phyloP scores from a whole-genome alignment of 176 grass and related monocot species.

The Juncus effusus region DNA sequence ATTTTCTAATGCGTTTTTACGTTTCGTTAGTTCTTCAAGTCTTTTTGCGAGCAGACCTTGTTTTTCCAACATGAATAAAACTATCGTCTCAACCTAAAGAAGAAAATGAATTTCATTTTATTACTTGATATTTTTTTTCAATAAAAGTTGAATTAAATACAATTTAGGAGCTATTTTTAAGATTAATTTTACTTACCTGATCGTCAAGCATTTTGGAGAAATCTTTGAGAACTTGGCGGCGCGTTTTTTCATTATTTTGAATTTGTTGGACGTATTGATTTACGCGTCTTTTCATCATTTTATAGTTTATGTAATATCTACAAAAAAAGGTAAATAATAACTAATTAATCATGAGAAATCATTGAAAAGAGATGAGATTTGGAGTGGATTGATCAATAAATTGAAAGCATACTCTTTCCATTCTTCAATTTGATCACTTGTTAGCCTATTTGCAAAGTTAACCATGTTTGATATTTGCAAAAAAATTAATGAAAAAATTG shows the following conservation, averaged over 20 bases:
- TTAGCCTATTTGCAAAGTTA: slow-evolving; percentile 33
- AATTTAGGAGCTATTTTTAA: background rate
- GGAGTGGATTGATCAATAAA: background rate
- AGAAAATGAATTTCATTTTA: background rate
- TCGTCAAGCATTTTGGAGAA: slow-evolving; percentile 55
- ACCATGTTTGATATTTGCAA: slow-evolving; percentile 21
- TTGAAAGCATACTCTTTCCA: slow-evolving; percentile 33
- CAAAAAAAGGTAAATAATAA: background rate
- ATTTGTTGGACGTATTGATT: slow-evolving; percentile 48
- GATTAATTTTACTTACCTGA: slow-evolving; percentile 25
- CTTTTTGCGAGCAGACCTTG: slow-evolving; percentile 49
- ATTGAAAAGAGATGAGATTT: too few species aligned
- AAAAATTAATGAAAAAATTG: too few species aligned
- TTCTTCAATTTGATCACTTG: slow-evolving; percentile 35
- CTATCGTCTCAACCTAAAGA: slow-evolving; percentile 47
- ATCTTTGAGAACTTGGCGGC: slow-evolving; percentile 37
- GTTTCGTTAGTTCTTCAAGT: slow-evolving; percentile 37
- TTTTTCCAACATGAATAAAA: slow-evolving; percentile 53
- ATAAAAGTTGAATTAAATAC: background rate
- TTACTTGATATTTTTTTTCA: background rate
- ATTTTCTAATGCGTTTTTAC: slow-evolving; percentile 20
- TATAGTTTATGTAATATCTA: slow-evolving; percentile 58
- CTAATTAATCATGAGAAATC: too few species aligned
- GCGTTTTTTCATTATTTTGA: slow-evolving; percentile 24
- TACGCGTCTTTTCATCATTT: slow-evolving; percentile 42